These are phyloP conservation scores for Gossypium australe DNA, from an alignment of 345 rosid species.

Conservation along the genomic window DNA sequence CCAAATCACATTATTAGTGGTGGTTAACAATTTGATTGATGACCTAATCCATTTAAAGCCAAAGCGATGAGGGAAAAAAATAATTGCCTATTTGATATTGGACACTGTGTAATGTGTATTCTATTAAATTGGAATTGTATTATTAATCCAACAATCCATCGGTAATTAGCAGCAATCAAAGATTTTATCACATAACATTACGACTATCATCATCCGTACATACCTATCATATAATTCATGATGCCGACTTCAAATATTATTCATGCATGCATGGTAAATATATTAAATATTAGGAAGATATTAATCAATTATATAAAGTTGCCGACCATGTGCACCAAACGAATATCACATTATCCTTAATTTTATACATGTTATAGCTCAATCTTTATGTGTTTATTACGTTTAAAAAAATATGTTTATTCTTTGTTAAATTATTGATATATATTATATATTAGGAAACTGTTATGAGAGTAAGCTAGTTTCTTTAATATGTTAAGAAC, in stretches of 20 bases:
- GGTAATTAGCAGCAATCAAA: neutral
- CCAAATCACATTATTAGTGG: conserved; percentile 35
- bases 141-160: conserved; percentile 14
- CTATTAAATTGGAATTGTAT: neutral
- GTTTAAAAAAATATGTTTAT: neutral
- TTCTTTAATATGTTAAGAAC: too few relatives aligned
- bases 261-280: neutral
- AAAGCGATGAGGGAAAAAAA: conserved; percentile 2
- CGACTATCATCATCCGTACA: neutral
- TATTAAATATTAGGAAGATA: neutral
- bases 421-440: neutral
- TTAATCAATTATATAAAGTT: conserved; percentile 5
- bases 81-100: conserved; percentile 6
- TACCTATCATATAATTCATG: conserved; percentile 15
- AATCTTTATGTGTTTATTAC: neutral
- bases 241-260: conserved; percentile 12
- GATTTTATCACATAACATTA: conserved; percentile 6
- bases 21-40: conserved; percentile 34
- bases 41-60: conserved; percentile 32
- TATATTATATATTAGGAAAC: too few relatives aligned
- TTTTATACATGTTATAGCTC: neutral
- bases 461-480: too few relatives aligned
- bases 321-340: conserved; percentile 3
- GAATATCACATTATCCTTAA: neutral
- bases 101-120: conserved; percentile 6